Percentiles rank a stretch among this genome's conserved stretches.
phyloP scores from a whole-genome alignment of 768 basidiomycete genomes.

The Rhizopogon vesiculosus region DNA sequence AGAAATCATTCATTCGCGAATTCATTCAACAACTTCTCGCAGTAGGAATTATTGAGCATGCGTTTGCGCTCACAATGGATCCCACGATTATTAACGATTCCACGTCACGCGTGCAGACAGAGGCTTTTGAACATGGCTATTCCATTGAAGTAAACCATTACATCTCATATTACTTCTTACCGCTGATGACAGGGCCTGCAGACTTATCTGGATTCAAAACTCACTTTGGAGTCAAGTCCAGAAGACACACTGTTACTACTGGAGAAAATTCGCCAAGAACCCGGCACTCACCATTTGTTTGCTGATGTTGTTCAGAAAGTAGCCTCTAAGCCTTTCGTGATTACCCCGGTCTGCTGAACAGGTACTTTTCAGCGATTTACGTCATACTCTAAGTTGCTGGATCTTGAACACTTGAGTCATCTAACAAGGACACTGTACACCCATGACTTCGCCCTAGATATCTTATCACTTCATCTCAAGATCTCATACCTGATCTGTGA shows the following conservation, averaged over 20 bases:
- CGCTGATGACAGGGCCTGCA: conserved; percentile 10
- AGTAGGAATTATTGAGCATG: conserved; percentile 49
- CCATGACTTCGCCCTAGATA: conserved; percentile 57
- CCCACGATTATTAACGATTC: conserved; percentile 45
- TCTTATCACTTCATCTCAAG: conserved; percentile 62
- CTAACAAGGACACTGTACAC: conserved; percentile 64
- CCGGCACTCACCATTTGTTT: conserved; percentile 52
- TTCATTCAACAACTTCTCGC: conserved; percentile 48
- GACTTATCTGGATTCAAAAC: conserved; percentile 50
- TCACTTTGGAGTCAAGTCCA: conserved; percentile 44
- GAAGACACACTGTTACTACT: conserved; percentile 33
- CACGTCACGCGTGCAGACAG: conserved; percentile 45
- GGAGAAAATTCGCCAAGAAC: conserved; percentile 48
- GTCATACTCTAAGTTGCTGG: conserved; percentile 44
- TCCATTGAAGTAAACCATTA: conserved; percentile 47
- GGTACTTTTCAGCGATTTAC: conserved; percentile 48
- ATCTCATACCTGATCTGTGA: conserved; percentile 63
- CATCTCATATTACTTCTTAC: not conserved
- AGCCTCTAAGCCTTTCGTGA: not conserved
- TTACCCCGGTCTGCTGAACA: not conserved
- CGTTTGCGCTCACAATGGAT: conserved; percentile 48
- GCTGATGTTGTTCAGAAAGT: conserved; percentile 57
- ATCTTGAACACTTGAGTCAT: conserved; percentile 66
- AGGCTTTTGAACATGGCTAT: conserved; percentile 56
- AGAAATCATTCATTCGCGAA: conserved; percentile 20